Conservation (phyloP, 2,329 filamentous ascomycete genomes). For the Helotiales sp. region DNA sequence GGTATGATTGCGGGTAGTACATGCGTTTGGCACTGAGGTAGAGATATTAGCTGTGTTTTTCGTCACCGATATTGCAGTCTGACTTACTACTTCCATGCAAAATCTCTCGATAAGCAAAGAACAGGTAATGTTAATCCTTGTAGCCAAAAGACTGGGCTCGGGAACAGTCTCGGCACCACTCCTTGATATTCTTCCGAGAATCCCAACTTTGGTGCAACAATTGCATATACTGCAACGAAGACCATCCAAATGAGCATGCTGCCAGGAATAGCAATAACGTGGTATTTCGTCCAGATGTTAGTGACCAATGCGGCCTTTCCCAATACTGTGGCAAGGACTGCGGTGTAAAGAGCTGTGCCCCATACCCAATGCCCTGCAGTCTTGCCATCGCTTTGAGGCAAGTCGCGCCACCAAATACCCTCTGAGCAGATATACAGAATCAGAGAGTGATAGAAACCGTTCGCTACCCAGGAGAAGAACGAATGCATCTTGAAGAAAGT, state of each 20-base stretch:
- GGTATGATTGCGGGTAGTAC: slow-evolving; percentile 94
- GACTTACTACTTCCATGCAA: slow-evolving; percentile 86
- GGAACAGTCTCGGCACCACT: slow-evolving; percentile 77
- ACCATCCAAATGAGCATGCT: slow-evolving; percentile 89
- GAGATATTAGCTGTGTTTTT: slow-evolving; percentile 20
- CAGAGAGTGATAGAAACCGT: slow-evolving; percentile 93
- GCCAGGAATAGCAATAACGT: slow-evolving; percentile 90
- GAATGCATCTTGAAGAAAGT: slow-evolving; percentile 91
- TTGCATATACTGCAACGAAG: slow-evolving; percentile 86
- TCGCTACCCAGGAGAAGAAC: slow-evolving; percentile 89
- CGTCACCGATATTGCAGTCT: neutral
- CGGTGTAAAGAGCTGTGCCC: slow-evolving; percentile 92
- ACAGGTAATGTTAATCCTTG: slow-evolving; percentile 80
- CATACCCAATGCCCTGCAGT: slow-evolving; percentile 95
- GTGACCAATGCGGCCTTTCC: slow-evolving; percentile 94
- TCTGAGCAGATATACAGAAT: slow-evolving; percentile 86
- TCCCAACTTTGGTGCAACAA: slow-evolving; percentile 76
- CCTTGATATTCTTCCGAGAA: slow-evolving; percentile 85
- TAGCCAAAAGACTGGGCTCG: slow-evolving; percentile 85
- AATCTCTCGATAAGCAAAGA: slow-evolving; percentile 82
- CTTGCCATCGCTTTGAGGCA: slow-evolving; percentile 75
- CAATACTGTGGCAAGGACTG: slow-evolving; percentile 89
- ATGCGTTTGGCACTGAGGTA: slow-evolving; percentile 77
- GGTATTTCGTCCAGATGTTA: slow-evolving; percentile 99
- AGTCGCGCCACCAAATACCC: slow-evolving; percentile 79